Evolutionary conservation across 1,284 basidiomycete genomes (phyloP).

Genomic region (Apiotrichum brassicae): DNA sequence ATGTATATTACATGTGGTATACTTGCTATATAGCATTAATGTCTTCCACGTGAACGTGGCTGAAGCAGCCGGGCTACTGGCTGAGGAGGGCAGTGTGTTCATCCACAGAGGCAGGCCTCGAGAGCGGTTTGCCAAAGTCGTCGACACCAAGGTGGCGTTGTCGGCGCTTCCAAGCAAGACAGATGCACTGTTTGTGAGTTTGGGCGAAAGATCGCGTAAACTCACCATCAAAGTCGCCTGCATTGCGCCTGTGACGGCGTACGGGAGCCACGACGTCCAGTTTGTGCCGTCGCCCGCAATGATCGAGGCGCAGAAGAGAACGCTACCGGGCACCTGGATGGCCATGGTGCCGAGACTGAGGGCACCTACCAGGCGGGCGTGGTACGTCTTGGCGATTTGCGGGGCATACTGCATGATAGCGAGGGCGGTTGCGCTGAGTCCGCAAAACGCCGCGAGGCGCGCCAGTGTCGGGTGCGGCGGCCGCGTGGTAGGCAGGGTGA

Average conservation of each 20-base stretch:
- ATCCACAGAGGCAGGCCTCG: not conserved
- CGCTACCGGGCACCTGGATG: constrained; percentile 85
- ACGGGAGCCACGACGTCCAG: constrained; percentile 83
- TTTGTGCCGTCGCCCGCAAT: constrained; percentile 70
- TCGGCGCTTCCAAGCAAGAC: constrained; percentile 68
- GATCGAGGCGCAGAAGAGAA: constrained; percentile 81
- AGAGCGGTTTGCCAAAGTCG: constrained; percentile 77
- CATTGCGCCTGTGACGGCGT: constrained; percentile 76
- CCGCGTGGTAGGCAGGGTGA: constrained; percentile 43
- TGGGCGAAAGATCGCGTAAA: not conserved
- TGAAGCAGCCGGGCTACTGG: not conserved
- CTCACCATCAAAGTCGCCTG: constrained; percentile 67
- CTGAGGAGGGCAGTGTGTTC: constrained; percentile 3
- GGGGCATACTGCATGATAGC: constrained; percentile 81
- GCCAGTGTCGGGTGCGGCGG: constrained; percentile 50
- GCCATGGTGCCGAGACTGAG: constrained; percentile 88
- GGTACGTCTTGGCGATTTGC: constrained; percentile 75
- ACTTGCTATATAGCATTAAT: not conserved
- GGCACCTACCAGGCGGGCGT: constrained; percentile 75
- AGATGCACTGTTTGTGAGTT: constrained; percentile 53
- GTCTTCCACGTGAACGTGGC: not conserved
- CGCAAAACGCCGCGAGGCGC: constrained; percentile 79
- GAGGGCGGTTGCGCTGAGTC: constrained; percentile 69
- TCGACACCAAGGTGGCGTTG: constrained; percentile 75
- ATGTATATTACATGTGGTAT: not conserved